phyloP scores from a whole-genome alignment of 805 yeast species.

The Hanseniaspora valbyensis region DNA sequence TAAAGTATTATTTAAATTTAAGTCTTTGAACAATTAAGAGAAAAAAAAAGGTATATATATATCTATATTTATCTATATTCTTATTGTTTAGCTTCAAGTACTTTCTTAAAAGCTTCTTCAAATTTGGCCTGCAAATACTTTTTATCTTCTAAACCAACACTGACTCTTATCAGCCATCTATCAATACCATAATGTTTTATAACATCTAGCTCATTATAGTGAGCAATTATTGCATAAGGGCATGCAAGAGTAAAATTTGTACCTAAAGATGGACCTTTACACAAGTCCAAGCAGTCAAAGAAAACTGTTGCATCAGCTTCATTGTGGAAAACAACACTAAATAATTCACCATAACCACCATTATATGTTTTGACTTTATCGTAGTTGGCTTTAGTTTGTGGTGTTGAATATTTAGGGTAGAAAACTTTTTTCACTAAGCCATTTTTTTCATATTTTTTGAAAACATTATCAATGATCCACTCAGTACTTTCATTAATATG shows the following conservation, averaged over 20 bases:
- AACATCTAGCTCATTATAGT: conserved; percentile 68
- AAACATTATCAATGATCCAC: conserved; percentile 40
- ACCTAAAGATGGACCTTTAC: conserved; percentile 83
- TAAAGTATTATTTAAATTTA: no score
- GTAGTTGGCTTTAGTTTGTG: conserved; percentile 49
- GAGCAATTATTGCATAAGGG: conserved; percentile 82
- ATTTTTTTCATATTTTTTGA: conserved; percentile 35
- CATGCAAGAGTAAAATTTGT: conserved; percentile 82
- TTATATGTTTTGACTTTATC: conserved; percentile 53
- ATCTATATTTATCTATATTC: background rate
- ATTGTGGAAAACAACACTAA: conserved; percentile 59
- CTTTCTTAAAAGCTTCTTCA: conserved; percentile 39
- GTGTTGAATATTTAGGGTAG: conserved; percentile 50
- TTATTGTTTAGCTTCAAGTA: conserved; percentile 13
- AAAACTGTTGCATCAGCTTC: conserved; percentile 58
- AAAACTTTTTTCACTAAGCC: conserved; percentile 33
- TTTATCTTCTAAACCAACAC: conserved; percentile 74
- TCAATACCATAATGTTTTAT: conserved; percentile 77
- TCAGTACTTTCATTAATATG: conserved; percentile 45
- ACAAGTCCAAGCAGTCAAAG: conserved; percentile 42
- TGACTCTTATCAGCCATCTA: conserved; percentile 60
- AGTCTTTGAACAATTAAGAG: background rate
- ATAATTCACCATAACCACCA: conserved; percentile 85
- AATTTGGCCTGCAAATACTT: conserved; percentile 43
- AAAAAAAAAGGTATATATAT: background rate